Evolutionary conservation across 352 stramenopile genomes (phyloP).

Genomic region (Phytophthora aleatoria): DNA sequence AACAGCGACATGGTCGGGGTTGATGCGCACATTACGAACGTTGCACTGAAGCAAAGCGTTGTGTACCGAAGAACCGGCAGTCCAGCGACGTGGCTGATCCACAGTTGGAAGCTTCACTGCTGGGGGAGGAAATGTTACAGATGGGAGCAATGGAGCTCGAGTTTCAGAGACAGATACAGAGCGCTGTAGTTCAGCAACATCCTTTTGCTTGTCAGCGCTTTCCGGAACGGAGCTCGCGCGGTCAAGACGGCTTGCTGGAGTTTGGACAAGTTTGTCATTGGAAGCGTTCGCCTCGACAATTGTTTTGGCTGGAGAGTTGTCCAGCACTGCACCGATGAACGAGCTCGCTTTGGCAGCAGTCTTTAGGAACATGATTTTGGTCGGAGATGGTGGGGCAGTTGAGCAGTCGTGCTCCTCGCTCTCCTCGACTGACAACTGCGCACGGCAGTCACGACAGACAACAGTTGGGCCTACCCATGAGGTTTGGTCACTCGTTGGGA

Average conservation of each 20-base stretch:
- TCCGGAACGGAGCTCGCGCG: slow-evolving; percentile 7
- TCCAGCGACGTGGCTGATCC: slow-evolving; percentile 6
- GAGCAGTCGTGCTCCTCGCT: slow-evolving; percentile 74
- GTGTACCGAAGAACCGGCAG: slow-evolving; percentile 11
- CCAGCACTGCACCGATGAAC: slow-evolving; percentile 48
- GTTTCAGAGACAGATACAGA: slow-evolving; percentile 30
- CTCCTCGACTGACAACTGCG: slow-evolving; percentile 55
- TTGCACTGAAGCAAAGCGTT: slow-evolving; percentile 47
- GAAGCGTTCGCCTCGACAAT: neutral
- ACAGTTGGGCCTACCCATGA: slow-evolving; percentile 34
- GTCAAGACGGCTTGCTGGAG: neutral
- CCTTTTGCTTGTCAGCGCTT: neutral
- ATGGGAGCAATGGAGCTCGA: slow-evolving; percentile 9
- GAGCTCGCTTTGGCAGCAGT: slow-evolving; percentile 35
- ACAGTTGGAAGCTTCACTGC: neutral
- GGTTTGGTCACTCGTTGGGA: slow-evolving; percentile 52
- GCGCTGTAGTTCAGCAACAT: neutral
- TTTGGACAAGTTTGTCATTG: slow-evolving; percentile 4
- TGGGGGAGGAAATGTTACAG: slow-evolving; percentile 8
- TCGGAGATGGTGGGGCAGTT: slow-evolving; percentile 10
- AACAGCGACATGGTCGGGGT: slow-evolving; percentile 50
- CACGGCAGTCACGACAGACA: slow-evolving; percentile 59
- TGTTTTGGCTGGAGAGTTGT: slow-evolving; percentile 18
- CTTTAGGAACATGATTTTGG: slow-evolving; percentile 29
- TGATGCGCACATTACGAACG: slow-evolving; percentile 60